Conservation (phyloP, 768 basidiomycete species). For the Austroboletus festivus region DNA sequence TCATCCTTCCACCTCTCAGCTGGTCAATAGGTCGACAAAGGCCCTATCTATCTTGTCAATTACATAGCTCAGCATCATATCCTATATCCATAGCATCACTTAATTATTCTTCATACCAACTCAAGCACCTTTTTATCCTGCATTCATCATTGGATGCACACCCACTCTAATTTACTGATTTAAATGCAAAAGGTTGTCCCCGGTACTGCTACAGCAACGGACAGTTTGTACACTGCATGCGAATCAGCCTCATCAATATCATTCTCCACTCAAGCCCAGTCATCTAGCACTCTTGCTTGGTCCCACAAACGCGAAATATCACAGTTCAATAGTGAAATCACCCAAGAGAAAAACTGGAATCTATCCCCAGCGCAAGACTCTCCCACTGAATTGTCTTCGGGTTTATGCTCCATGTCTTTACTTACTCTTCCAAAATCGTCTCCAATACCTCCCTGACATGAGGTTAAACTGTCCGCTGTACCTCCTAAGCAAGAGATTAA, state of each 20-base stretch:
- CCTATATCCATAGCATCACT: slow-evolving; percentile 42
- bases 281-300: slow-evolving; percentile 44
- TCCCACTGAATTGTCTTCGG: slow-evolving; percentile 33
- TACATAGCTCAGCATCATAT: slow-evolving; percentile 39
- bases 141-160: slow-evolving; percentile 43
- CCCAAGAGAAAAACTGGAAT: slow-evolving; percentile 53
- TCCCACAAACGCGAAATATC: slow-evolving; percentile 43
- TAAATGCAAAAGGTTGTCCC: slow-evolving; percentile 73
- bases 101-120: slow-evolving; percentile 48
- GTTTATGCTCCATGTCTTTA: slow-evolving; percentile 30
- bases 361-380: slow-evolving; percentile 40
- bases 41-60: slow-evolving; percentile 38
- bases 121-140: slow-evolving; percentile 45
- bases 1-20: slow-evolving; percentile 34
- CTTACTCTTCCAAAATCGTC: slow-evolving; percentile 38
- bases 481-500: too few species aligned
- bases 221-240: slow-evolving; percentile 36
- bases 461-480: too few species aligned
- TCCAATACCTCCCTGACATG: slow-evolving; percentile 51
- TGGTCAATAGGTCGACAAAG: slow-evolving; percentile 36
- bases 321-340: slow-evolving; percentile 32
- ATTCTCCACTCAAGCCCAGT: slow-evolving; percentile 29
- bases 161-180: slow-evolving; percentile 51
- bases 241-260: slow-evolving; percentile 35
- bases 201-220: slow-evolving; percentile 43